Conservation (phyloP, 2,329 filamentous ascomycete species). For the Aspergillus sp. region DNA sequence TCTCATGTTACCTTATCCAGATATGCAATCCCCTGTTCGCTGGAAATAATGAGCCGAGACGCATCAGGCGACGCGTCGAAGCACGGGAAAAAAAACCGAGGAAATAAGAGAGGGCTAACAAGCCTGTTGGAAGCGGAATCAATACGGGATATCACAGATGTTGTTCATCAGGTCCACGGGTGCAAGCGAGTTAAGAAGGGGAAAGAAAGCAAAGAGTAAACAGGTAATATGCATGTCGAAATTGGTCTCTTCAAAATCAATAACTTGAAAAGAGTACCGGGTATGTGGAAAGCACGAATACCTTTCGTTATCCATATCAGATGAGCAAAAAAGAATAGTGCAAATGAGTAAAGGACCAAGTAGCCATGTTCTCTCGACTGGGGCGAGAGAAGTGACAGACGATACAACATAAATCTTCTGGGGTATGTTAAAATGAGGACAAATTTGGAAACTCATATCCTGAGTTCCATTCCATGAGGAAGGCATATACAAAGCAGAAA, state of each 20-base stretch:
- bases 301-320: conserved; percentile 9
- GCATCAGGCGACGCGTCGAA: neutral
- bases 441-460: conserved; percentile 18
- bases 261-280: neutral
- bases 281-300: conserved; percentile 2
- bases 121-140: conserved; percentile 5
- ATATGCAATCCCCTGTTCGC: conserved; percentile 9
- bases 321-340: conserved; percentile 5
- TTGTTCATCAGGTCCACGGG: too few relatives aligned
- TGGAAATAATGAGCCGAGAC: conserved; percentile 5
- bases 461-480: conserved; percentile 22
- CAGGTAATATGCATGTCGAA: neutral
- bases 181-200: neutral
- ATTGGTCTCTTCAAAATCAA: neutral
- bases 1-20: conserved; percentile 7
- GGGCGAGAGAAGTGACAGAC: neutral
- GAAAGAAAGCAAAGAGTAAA: neutral
- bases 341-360: conserved; percentile 1
- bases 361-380: conserved; percentile 2
- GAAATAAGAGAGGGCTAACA: conserved; percentile 8
- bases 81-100: conserved; percentile 2
- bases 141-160: conserved; percentile 13
- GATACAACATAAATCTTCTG: conserved; percentile 10
- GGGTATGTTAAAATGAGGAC: conserved; percentile 11
- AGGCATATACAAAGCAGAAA: conserved; percentile 31